Percentiles rank a stretch among this genome's conserved stretches.
phyloP scores from a whole-genome alignment of 768 basidiomycete genomes.

The Pilatotrama ljubarskyi region DNA sequence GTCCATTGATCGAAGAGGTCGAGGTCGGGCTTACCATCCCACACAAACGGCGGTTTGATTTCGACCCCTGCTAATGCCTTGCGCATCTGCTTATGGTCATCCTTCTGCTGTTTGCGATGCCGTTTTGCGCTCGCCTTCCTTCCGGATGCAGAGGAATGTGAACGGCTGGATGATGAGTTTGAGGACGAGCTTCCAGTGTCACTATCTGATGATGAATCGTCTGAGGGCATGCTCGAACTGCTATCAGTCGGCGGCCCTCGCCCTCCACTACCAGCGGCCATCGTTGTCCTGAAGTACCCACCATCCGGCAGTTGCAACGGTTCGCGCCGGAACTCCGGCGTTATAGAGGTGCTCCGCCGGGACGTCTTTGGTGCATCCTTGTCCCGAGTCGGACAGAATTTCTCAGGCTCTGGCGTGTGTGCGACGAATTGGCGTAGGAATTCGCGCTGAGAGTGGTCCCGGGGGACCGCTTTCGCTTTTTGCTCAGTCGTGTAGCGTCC shows the following conservation, averaged over 20 bases:
- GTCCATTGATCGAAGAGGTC: constrained; percentile 20
- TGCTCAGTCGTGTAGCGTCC: neutral
- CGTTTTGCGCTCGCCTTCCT: neutral
- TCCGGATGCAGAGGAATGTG: neutral
- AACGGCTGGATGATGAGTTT: neutral
- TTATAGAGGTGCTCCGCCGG: neutral
- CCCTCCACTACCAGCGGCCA: neutral
- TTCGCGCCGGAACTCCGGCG: neutral
- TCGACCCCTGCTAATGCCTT: constrained; percentile 16
- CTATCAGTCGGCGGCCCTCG: neutral
- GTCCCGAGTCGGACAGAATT: neutral
- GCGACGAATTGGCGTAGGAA: neutral
- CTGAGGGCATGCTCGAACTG: neutral
- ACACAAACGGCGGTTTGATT: constrained; percentile 3
- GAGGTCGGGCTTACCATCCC: constrained; percentile 19
- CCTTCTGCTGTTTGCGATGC: neutral
- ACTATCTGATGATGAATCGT: no score
- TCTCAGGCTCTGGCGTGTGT: neutral
- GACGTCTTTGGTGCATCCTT: neutral
- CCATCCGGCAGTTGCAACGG: neutral
- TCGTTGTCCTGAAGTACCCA: neutral
- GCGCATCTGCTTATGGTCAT: neutral
- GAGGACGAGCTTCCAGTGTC: neutral
- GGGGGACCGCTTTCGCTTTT: neutral
- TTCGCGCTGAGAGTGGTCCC: neutral